Conservation (phyloP, 148 eudicot species). For the Rhododendron vialii region DNA sequence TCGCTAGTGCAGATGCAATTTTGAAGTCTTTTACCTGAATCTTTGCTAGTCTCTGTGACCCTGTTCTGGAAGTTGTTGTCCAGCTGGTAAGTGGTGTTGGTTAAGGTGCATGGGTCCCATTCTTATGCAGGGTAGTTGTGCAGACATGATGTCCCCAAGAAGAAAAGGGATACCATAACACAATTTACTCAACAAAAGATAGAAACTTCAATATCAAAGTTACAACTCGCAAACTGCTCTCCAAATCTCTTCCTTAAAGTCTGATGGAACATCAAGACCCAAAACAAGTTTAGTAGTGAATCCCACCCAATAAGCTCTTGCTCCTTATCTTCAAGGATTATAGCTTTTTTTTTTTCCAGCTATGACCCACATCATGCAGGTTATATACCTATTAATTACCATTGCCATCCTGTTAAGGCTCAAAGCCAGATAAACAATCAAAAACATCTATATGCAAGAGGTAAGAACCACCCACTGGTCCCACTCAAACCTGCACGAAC, state of each 20-base stretch:
- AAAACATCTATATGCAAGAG: background rate
- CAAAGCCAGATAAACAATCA: background rate
- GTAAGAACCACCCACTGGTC: background rate
- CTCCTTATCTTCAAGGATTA: background rate
- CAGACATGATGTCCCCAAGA: background rate
- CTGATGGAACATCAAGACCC: background rate
- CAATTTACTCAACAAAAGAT: background rate
- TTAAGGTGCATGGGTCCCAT: background rate
- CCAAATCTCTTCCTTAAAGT: background rate
- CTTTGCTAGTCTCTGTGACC: background rate
- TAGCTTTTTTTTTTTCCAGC: background rate
- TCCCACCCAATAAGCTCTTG: background rate
- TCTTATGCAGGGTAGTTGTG: background rate
- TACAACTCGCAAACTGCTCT: background rate
- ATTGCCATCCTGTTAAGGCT: background rate
- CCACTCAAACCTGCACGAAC: background rate
- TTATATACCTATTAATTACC: background rate
- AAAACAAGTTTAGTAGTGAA: background rate
- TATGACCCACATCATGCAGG: background rate
- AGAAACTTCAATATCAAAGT: background rate
- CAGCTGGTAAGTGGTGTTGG: background rate
- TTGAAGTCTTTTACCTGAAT: background rate
- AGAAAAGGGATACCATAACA: background rate
- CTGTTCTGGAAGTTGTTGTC: background rate
- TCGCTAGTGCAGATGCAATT: background rate